Evolutionary conservation across 768 basidiomycete genomes (phyloP).

Genomic region (Kondoa subrosea): DNA sequence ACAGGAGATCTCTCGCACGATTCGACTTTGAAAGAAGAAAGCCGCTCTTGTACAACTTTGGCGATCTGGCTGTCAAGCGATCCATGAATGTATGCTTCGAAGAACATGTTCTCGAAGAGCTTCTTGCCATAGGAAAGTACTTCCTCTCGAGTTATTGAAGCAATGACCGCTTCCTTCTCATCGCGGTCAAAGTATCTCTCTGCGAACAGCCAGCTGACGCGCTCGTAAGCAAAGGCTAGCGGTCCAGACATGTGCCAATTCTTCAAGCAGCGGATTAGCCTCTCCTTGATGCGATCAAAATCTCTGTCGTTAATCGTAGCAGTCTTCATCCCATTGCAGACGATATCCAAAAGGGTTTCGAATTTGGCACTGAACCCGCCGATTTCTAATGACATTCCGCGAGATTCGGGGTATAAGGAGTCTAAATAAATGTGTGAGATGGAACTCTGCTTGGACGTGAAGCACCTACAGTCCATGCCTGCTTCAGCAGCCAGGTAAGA

Average conservation of each 20-base stretch:
- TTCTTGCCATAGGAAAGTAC: conserved; percentile 45
- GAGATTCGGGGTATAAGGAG: not conserved
- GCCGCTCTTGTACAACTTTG: not conserved
- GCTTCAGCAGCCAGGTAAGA: not conserved
- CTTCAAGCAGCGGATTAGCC: conserved; percentile 51
- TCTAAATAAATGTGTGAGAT: not conserved
- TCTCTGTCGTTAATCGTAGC: conserved; percentile 65
- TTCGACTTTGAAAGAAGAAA: not conserved
- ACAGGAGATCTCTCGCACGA: not conserved
- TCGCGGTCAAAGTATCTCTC: not conserved
- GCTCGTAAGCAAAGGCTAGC: conserved; percentile 60
- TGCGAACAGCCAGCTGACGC: conserved; percentile 38
- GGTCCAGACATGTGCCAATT: conserved; percentile 54
- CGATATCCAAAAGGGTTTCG: not conserved
- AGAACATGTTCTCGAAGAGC: conserved; percentile 47
- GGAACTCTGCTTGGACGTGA: not conserved
- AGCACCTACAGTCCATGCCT: not conserved
- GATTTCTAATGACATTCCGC: not conserved
- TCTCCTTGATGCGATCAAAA: conserved; percentile 61
- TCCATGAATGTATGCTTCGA: conserved; percentile 59
- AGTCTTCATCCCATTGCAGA: not conserved
- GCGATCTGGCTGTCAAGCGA: not conserved
- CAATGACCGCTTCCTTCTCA: not conserved
- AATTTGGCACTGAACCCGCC: not conserved
- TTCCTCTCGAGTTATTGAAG: conserved; percentile 46